Evolutionary conservation across 148 eudicot genomes (phyloP).

Genomic region (Persicaria maculosa): DNA sequence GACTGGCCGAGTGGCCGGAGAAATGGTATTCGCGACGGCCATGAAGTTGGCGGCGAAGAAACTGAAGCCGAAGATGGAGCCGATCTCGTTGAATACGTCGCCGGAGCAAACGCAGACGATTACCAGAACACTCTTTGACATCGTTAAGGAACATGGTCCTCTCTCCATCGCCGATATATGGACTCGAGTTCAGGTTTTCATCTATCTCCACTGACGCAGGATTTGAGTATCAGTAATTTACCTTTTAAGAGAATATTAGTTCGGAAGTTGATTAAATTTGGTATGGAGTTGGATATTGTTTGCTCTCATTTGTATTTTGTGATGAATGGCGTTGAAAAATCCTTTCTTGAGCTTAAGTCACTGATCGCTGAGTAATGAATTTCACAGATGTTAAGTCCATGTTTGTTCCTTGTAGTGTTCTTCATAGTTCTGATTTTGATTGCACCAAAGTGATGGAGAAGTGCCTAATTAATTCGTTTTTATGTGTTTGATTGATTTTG

Average conservation of each 20-base stretch:
- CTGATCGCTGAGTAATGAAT: background rate
- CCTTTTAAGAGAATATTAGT: background rate
- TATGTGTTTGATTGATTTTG: background rate
- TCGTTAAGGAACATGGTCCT: constrained; percentile 86
- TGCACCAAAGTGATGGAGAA: background rate
- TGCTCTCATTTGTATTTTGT: background rate
- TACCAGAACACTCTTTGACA: constrained; percentile 67
- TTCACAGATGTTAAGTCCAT: background rate
- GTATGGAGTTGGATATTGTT: background rate
- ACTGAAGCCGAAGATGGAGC: constrained; percentile 79
- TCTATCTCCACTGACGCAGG: background rate
- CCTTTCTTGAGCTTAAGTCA: background rate
- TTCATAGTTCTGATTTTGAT: background rate
- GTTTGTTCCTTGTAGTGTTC: background rate
- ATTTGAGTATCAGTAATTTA: background rate
- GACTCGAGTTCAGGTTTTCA: constrained; percentile 62
- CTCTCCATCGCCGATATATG: constrained; percentile 75
- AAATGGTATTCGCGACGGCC: constrained; percentile 47
- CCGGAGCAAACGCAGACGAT: constrained; percentile 88
- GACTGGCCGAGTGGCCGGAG: background rate
- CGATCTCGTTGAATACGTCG: constrained; percentile 53
- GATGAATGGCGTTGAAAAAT: background rate
- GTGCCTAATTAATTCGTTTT: background rate
- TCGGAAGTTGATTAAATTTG: background rate
- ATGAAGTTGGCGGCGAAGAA: constrained; percentile 54